Evolutionary conservation across 2,329 filamentous ascomycete genomes (phyloP), one percentile per base, ranked within the genome.

Genomic region (Neofusicoccum parvum): DNA sequence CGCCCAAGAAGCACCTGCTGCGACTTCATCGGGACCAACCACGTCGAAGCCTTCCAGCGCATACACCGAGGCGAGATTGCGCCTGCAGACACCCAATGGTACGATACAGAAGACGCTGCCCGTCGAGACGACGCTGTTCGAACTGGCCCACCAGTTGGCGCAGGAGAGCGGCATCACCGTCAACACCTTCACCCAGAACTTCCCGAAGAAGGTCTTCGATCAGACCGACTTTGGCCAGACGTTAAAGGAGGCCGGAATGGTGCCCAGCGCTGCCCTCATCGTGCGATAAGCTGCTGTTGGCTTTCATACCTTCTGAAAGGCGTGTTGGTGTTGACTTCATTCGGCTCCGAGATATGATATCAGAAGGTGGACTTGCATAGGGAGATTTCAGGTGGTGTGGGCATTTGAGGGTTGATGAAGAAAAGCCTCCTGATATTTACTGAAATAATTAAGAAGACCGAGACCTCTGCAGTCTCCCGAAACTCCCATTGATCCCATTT

Each of bases 51-150:
- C 89, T 7, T 87, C 89, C 59, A 86, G 87, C 4, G 87, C 89
- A 62, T 92, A 95, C 76, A 92, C 85, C 20, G 92, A 97, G 76
- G 88, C 93, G 12, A 87, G 95, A 34, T 80, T 99, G 68, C 86
- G 94, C 67, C 81, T 99, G 46, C 93, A 97, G 78, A 94, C 90
- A 0, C 76, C 87, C 0, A 82, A 81, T 17, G 92, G 92, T 14
- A 94, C 91, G 67, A 82, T 97, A 63, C 88, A 90, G 80, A 98
- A 97, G 85, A 94, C 91, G 0, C 88, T 96, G 69, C 89, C 92
- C 0, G 93, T 92, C 5, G 92, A 96, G 66, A 96, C 93, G 3
- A 98, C 95, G 0, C 81, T 99, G 11, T 97, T 97, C 72, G 94
- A 99, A 80, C 89, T 99, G 59, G 93, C 92, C 0, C 88, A 94